phyloP scores from a whole-genome alignment of 345 rosid species.

The Brassica rapa region DNA sequence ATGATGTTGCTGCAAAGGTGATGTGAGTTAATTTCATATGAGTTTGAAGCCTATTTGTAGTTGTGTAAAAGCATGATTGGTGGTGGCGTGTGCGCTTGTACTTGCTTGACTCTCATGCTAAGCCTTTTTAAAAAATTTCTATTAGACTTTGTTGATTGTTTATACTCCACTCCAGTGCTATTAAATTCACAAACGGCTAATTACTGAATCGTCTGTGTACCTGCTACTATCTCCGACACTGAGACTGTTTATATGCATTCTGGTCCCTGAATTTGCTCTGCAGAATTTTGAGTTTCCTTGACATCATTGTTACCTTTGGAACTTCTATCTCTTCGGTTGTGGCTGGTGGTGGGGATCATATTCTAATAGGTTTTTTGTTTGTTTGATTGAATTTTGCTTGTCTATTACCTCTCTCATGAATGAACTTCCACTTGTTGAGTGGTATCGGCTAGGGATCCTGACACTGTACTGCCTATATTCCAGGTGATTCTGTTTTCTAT shows the following conservation, averaged over 20 bases:
- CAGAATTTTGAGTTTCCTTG: constrained; percentile 49
- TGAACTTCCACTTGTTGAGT: constrained; percentile 84
- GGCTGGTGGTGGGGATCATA: constrained; percentile 60
- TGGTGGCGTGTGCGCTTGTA: constrained; percentile 26
- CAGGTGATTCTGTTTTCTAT: constrained; percentile 59
- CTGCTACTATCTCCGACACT: constrained; percentile 86
- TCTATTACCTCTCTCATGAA: constrained; percentile 56
- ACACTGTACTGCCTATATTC: constrained; percentile 87
- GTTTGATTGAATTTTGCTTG: neutral
- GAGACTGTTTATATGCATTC: constrained; percentile 53
- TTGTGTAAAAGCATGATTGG: constrained; percentile 18
- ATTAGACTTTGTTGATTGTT: constrained; percentile 23
- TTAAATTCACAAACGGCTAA: neutral
- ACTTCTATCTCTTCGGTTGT: constrained; percentile 78
- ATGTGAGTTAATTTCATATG: constrained; percentile 7
- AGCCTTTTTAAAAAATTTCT: constrained; percentile 7
- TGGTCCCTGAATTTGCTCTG: neutral
- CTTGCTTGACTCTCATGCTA: constrained; percentile 37
- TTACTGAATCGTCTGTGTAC: constrained; percentile 66
- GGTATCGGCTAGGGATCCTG: constrained; percentile 99
- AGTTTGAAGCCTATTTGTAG: constrained; percentile 37
- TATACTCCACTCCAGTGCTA: constrained; percentile 21
- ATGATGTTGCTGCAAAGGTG: constrained; percentile 13
- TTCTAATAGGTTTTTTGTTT: constrained; percentile 1
- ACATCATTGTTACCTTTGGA: constrained; percentile 69